phyloP scores from a whole-genome alignment of 2,329 filamentous ascomycete species.

The Trichoderma sp. region DNA sequence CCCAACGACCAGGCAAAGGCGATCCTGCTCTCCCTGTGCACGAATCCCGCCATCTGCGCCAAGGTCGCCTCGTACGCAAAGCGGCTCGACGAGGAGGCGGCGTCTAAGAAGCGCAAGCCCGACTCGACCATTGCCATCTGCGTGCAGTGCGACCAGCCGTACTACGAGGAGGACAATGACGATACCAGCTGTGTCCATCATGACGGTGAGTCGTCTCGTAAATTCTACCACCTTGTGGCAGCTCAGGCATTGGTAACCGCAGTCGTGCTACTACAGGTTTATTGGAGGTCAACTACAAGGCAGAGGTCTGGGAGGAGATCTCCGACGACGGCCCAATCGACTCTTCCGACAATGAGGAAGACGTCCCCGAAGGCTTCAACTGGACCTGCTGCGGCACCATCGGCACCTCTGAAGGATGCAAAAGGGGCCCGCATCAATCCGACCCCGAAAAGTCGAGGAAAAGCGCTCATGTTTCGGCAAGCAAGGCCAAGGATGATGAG shows the following conservation, averaged over 20 bases:
- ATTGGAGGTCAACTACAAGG: not conserved
- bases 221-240: not conserved
- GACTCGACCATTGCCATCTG: constrained; percentile 13
- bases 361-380: constrained; percentile 13
- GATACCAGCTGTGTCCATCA: constrained; percentile 4
- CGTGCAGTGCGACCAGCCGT: constrained; percentile 13
- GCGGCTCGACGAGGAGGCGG: not conserved
- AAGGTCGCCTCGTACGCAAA: constrained; percentile 2
- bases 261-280: not conserved
- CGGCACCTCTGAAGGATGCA: constrained; percentile 7
- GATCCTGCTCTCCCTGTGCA: constrained; percentile 12
- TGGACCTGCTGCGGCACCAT: constrained; percentile 4
- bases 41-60: not conserved
- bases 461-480: not conserved
- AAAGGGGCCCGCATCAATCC: constrained; percentile 5
- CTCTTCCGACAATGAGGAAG: constrained; percentile 3
- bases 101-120: not conserved
- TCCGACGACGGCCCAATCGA: constrained; percentile 5
- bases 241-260: not conserved
- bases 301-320: not conserved
- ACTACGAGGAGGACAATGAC: constrained; percentile 6
- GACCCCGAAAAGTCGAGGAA: constrained; percentile 7
- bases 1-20: constrained; percentile 13
- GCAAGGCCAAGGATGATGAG: not conserved
- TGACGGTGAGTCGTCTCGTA: not conserved